Evolutionary conservation across 2,329 filamentous ascomycete genomes (phyloP), one percentile per base, ranked within the genome.

Genomic region (Hymenoscyphus scutula): DNA sequence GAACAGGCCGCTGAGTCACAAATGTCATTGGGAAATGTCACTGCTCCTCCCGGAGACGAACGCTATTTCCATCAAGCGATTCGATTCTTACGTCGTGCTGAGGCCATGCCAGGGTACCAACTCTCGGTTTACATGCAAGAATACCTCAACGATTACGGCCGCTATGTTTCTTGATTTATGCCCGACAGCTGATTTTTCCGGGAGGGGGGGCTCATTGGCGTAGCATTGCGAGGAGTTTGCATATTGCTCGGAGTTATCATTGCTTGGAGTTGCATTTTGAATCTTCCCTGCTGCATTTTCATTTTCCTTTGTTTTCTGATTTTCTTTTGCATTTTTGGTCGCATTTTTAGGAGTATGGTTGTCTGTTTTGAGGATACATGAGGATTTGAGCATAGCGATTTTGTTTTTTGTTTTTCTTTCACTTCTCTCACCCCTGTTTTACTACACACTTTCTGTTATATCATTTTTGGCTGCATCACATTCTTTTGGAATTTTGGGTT

Each of bases 21-120:
- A 63, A 83, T 83, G 78, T 82, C 78, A 59, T 69, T 83, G 17
- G 81, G 81, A 15, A 83, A 82, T 61, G 79, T 81, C 1, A 80
- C 79, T 3, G 77, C 77, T 25, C 70, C 76, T 7, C 75, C 77
- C 37, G 69, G 71, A 45, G 81, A 81, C 62, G 74, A 79, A 65
- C 72, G 72, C 15, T 76, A 79, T 60, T 83, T 81, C 63, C 71
- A 73, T 19, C 73, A 77, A 67, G 81, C 81, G 0, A 71, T 83
- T 55, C 70, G 70, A 45, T 78, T 81, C 69, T 71, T 84, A 34
- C 76, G 77, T 62, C 73, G 72, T 60, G 80, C 81, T 5, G 69
- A 72, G 7, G 70, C 72, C n/a, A 73, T 80, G 13, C 71, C 75
- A 19, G 76, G 75, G 2, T 82, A 80, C 65, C 69, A 64, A 2